Evolutionary conservation across 257 asterid species (phyloP), one percentile per base, ranked within the genome.

Genomic region (Leptodermis oblonga): DNA sequence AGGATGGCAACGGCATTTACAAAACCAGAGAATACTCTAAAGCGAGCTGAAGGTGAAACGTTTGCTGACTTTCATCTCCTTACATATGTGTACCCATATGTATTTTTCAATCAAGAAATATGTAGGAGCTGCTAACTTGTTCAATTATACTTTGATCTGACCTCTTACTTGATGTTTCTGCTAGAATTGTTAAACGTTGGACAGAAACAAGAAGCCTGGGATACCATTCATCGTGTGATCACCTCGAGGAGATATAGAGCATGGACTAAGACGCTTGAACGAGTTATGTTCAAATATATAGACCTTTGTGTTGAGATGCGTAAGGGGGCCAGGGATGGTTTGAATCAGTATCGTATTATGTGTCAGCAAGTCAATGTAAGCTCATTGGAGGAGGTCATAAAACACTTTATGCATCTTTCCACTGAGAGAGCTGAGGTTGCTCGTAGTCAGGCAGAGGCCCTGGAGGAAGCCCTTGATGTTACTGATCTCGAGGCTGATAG

Each of bases 271-370:
- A 67, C 82, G 5, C 80, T 68, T 60, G 85, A 81, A 65, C 68
- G 65, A 51, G 71, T 81, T 23, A 74, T 81, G 82, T 81, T 81
- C 70, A 81, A 81, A 74, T 72, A 81, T 52, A 71, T 81, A 23
- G 85, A 81, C 62, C 76, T 81, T 28, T 81, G 85, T 60, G 85
- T 81, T 74, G 78, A 81, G 20, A 77, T 81, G 85, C 71, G 78
- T 22, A 71, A 76, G 73, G 85, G 85, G 36, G 82, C 80, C 20
- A 81, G 72, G 73, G 85, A 81, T 33, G 85, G 82, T 26, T 64
- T 81, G 52, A 81, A 74, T 68, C 85, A 77, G 36, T 81, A 77
- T 37, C 82, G 80, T 42, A 64, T 72, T 55, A 70, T 77, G 67
- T 77, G 85, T 52, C 85, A 74, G 72, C 85, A 74, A 64, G 82